Conservation (phyloP, 257 asterid species). For the Solanum pennellii region DNA sequence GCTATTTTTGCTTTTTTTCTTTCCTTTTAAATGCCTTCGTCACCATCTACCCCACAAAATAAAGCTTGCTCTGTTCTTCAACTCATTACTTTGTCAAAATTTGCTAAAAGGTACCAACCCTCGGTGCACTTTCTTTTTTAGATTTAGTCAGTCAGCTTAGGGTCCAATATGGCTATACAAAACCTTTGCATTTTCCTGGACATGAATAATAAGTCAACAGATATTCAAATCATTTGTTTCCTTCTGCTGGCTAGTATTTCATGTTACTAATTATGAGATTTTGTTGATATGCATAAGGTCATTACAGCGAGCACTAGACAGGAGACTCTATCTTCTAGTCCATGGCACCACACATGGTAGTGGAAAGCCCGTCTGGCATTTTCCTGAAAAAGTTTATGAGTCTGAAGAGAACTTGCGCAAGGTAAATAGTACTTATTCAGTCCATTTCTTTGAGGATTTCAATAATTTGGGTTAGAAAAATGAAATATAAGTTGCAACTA, state of each 20-base stretch:
- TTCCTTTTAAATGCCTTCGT: not conserved
- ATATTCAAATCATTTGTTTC: not conserved
- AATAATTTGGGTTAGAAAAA: not conserved
- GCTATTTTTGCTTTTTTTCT: not conserved
- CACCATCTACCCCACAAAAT: not conserved
- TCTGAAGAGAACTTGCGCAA: slow-evolving; percentile 68
- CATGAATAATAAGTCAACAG: not conserved
- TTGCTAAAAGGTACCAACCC: not conserved
- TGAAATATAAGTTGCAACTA: not conserved
- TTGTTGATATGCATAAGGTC: slow-evolving; percentile 43
- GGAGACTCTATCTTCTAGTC: slow-evolving; percentile 83
- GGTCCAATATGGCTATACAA: not conserved
- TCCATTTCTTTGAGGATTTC: not conserved
- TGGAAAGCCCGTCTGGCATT: slow-evolving; percentile 73
- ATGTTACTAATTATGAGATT: not conserved
- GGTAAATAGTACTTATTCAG: slow-evolving; percentile 24
- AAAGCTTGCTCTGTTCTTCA: not conserved
- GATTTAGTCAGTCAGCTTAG: not conserved
- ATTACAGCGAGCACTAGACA: slow-evolving; percentile 78
- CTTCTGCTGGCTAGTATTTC: not conserved
- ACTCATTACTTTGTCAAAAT: not conserved
- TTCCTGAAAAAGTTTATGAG: slow-evolving; percentile 74
- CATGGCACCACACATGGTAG: slow-evolving; percentile 39
- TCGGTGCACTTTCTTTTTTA: not conserved
- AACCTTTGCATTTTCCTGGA: not conserved